phyloP scores from a whole-genome alignment of 345 rosid species.

The Camelina hispida region DNA sequence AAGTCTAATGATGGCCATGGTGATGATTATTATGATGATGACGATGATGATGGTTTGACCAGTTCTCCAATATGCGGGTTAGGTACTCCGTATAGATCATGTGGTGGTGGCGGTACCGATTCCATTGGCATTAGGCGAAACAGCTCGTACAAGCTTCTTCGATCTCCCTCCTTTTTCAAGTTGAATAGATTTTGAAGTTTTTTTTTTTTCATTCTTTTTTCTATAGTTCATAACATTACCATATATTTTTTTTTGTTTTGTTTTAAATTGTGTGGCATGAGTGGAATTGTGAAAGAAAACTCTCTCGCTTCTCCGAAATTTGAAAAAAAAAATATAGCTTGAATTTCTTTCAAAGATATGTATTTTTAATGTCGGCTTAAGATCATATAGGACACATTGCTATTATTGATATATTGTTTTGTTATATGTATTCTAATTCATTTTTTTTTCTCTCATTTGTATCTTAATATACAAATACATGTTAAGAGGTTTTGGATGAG shows the following conservation, averaged over 20 bases:
- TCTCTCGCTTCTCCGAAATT: neutral
- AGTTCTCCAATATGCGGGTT: conserved; percentile 36
- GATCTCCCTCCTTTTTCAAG: conserved; percentile 48
- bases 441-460: neutral
- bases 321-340: conserved; percentile 24
- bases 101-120: conserved; percentile 27
- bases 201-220: neutral
- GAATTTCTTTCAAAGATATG: neutral
- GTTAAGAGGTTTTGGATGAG: neutral
- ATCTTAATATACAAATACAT: neutral
- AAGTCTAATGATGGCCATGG: conserved; percentile 28
- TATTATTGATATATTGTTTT: neutral
- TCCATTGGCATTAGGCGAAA: conserved; percentile 32
- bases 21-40: neutral
- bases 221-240: conserved; percentile 27
- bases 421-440: neutral
- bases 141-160: conserved; percentile 51
- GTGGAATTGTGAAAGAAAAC: conserved; percentile 17
- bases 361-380: conserved; percentile 16
- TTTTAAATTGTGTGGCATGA: neutral
- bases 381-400: neutral
- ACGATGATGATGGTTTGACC: conserved; percentile 31
- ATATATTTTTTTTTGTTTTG: neutral
- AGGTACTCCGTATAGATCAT: conserved; percentile 41
- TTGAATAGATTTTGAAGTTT: conserved; percentile 40